Conservation (phyloP, 106 monocot species). For the Triglochin maritima region DNA sequence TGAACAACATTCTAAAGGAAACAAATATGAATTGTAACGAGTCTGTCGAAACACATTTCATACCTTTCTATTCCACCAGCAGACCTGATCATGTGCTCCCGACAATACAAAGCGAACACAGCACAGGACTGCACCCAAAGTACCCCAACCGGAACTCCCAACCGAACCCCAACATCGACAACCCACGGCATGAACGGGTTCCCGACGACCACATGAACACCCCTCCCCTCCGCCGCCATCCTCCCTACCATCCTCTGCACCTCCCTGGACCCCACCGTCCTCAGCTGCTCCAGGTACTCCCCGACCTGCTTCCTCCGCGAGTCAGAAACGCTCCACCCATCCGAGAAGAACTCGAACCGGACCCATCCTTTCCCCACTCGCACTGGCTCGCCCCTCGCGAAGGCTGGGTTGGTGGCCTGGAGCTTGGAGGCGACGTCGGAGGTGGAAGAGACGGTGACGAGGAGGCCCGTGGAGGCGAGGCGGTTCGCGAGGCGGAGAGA, state of each 20-base stretch:
- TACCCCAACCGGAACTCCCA: slow-evolving; percentile 45
- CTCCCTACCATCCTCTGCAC: slow-evolving; percentile 27
- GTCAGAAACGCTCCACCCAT: slow-evolving; percentile 19
- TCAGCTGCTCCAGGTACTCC: slow-evolving; percentile 19
- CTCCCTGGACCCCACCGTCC: not conserved
- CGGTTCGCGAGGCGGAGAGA: slow-evolving; percentile 60
- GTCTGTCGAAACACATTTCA: no score
- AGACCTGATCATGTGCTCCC: slow-evolving; percentile 14
- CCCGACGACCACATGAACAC: slow-evolving; percentile 40
- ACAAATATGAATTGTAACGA: no score
- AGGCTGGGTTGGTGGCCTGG: slow-evolving; percentile 4
- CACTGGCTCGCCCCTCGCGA: slow-evolving; percentile 7
- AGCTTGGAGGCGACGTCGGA: slow-evolving; percentile 25
- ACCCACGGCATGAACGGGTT: slow-evolving; percentile 78
- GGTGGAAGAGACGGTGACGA: slow-evolving; percentile 56
- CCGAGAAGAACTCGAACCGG: slow-evolving; percentile 65
- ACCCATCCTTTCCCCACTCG: slow-evolving; percentile 44
- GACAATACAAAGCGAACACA: slow-evolving; percentile 77
- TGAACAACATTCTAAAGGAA: no score
- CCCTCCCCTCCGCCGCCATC: slow-evolving; percentile 29
- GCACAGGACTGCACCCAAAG: slow-evolving; percentile 78
- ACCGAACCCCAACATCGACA: slow-evolving; percentile 36
- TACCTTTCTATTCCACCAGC: no score
- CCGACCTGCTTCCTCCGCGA: slow-evolving; percentile 7
- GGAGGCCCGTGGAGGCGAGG: slow-evolving; percentile 53